These are phyloP conservation scores for Cetraspora pellucida DNA, from an alignment of 192 early-diverging fungal species.

Conservation along the genomic window DNA sequence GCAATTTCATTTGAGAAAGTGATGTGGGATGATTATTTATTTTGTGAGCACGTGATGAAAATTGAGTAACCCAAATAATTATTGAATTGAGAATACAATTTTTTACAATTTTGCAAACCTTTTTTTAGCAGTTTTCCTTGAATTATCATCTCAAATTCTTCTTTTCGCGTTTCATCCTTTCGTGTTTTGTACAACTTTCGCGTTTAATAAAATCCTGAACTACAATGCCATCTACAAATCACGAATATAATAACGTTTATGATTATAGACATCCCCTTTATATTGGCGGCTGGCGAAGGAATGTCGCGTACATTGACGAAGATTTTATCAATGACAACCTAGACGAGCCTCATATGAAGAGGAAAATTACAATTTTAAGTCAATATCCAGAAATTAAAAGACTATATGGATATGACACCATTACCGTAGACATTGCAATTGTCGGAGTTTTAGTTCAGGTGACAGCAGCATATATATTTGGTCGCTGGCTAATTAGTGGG, in stretches of 20 bases:
- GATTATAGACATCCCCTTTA: slow-evolving; percentile 79
- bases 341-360: slow-evolving; percentile 94
- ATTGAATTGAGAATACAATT: too few species aligned
- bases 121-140: too few species aligned
- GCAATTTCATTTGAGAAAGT: too few species aligned
- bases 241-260: not conserved
- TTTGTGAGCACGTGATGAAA: too few species aligned
- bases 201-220: too few species aligned
- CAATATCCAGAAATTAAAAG: slow-evolving; percentile 86
- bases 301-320: slow-evolving; percentile 69
- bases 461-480: slow-evolving; percentile 77
- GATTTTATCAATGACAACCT: slow-evolving; percentile 80
- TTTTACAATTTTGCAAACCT: too few species aligned
- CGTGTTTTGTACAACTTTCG: too few species aligned
- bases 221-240: too few species aligned
- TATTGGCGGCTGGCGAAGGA: slow-evolving; percentile 80
- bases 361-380: slow-evolving; percentile 84
- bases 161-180: too few species aligned
- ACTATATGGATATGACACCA: slow-evolving; percentile 81
- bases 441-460: slow-evolving; percentile 68
- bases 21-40: too few species aligned
- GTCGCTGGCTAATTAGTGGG: slow-evolving; percentile 60
- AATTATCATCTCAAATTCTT: too few species aligned
- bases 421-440: slow-evolving; percentile 74
- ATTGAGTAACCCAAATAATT: too few species aligned